These are phyloP conservation scores for Kodamaea alishanica DNA, from an alignment of 1,139 yeast genomes.

Conservation along the genomic window DNA sequence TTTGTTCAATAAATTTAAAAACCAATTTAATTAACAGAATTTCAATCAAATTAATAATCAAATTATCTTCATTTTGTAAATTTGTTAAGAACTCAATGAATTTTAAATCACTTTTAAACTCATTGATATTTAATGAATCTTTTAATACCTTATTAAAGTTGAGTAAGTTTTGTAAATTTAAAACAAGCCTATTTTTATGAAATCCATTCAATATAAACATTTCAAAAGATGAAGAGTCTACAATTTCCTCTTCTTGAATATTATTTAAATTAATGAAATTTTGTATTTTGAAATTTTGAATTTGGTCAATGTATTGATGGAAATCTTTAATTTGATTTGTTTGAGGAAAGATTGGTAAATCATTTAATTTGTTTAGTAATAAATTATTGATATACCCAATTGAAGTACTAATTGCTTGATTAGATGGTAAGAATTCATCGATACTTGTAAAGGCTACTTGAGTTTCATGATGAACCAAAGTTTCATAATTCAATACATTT, in stretches of 20 bases:
- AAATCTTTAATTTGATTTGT: slow-evolving; percentile 13
- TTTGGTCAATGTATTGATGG: slow-evolving; percentile 15
- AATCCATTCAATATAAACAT: slow-evolving; percentile 20
- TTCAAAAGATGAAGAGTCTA: slow-evolving; percentile 7
- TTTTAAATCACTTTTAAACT: slow-evolving; percentile 1
- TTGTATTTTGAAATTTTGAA: slow-evolving; percentile 19
- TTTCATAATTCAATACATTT: slow-evolving; percentile 28
- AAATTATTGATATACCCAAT: slow-evolving; percentile 17
- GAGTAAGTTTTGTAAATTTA: slow-evolving; percentile 25
- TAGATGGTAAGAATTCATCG: slow-evolving; percentile 5
- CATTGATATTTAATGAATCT: slow-evolving; percentile 15
- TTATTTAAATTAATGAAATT: slow-evolving; percentile 10
- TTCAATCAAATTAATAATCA: slow-evolving; percentile 15
- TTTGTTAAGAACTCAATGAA: slow-evolving; percentile 2
- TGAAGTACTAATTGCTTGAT: slow-evolving; percentile 8
- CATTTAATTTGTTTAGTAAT: slow-evolving; percentile 17
- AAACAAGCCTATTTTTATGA: slow-evolving; percentile 19
- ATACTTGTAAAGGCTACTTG: slow-evolving; percentile 17
- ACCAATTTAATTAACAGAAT: slow-evolving; percentile 19
- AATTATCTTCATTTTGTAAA: slow-evolving; percentile 14
- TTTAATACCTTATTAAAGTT: slow-evolving; percentile 25
- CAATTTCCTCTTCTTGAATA: slow-evolving; percentile 1
- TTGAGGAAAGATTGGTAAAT: slow-evolving; percentile 23
- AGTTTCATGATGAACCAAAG: slow-evolving; percentile 25
- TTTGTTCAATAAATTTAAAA: slow-evolving; percentile 12